phyloP scores from a whole-genome alignment of 164 flowering plant species.

The Warburgia ugandensis region DNA sequence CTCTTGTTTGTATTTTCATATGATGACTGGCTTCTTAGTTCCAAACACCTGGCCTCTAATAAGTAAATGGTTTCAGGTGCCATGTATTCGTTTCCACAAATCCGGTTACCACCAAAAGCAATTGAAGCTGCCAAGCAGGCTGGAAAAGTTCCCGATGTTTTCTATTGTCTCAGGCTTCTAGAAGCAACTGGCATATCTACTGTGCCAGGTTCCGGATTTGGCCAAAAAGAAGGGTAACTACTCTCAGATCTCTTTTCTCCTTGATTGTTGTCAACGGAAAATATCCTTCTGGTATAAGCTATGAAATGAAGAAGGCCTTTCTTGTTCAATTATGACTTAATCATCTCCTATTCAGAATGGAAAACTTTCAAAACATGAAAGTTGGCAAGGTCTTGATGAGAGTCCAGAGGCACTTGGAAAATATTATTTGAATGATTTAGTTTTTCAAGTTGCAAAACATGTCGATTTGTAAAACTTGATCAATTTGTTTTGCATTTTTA shows the following conservation, averaged over 20 bases:
- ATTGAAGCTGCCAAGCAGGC: conserved; percentile 78
- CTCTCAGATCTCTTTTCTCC: background rate
- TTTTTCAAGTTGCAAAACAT: background rate
- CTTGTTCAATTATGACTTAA: too few relatives aligned
- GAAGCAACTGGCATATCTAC: conserved; percentile 99
- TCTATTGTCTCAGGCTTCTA: conserved; percentile 89
- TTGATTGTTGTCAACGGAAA: background rate
- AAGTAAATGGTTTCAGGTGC: conserved; percentile 51
- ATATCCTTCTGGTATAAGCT: too few relatives aligned
- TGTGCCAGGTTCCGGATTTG: conserved; percentile 98
- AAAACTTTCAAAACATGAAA: too few relatives aligned
- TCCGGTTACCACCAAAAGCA: conserved; percentile 83
- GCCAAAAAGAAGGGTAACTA: conserved; percentile 93
- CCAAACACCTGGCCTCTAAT: background rate
- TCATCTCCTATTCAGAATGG: too few relatives aligned
- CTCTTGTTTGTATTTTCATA: conserved; percentile 1
- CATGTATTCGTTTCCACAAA: conserved; percentile 99
- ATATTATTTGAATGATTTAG: too few relatives aligned
- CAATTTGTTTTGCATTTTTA: too few relatives aligned
- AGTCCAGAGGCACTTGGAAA: too few relatives aligned
- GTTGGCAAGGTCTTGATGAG: too few relatives aligned
- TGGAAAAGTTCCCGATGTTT: conserved; percentile 94
- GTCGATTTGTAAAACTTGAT: background rate
- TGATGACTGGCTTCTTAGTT: too few relatives aligned
- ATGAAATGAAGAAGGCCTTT: too few relatives aligned